Base-by-base conservation (phyloP, 805 yeast species). In the Schizosaccharomyces osmophilus region DNA sequence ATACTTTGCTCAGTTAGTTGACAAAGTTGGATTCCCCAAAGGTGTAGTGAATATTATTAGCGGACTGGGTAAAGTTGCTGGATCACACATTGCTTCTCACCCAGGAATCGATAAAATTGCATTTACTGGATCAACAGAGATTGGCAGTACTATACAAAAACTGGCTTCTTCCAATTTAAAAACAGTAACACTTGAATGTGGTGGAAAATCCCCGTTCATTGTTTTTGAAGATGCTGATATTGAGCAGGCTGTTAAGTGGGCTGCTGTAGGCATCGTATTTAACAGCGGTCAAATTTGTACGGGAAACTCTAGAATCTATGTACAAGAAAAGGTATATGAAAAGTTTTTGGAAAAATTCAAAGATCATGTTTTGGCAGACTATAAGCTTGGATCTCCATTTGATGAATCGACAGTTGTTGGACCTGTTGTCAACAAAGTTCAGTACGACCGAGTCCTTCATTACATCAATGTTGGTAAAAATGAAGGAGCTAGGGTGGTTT, bases 221-320 rank as follows among this genome's bases (percentile, higher is more conserved):
- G 83, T 89, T 60, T 87, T 85, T 70, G 82, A 83, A 69, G 97
- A 89, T 70, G 89, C 90, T 62, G 82, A 89, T 72, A 71, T 89
- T 63, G 82, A 83, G 62, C 77, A 78, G 69, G 85, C 96, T 61
- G 84, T 87, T 61, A 78, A 83, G 67, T 80, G 82, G 78, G 82
- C 88, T 66, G 78, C 85, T 62, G 71, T 79, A 62, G 96, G 95
- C 73, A 87, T 89, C 69, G 87, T 83, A 78, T 87, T 79, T 79
- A 89, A 89, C 78, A 83, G 89, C 70, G 97, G 97, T 74, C 95
- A 90, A 76, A 89, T 86, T 63, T 89, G 97, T 75, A 84, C 88
- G 69, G 96, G 96, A 43, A 93, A 95, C 66, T 87, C 96, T 62
- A 82, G 97, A 74, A 75, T 88, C 66, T 85, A 86, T 71, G 84